A percentile compares a stretch with the other conserved stretches of the same genome.
Conservation (phyloP, 371 early-diverging fungal genomes). For the Zopfochytrium polystomum region DNA sequence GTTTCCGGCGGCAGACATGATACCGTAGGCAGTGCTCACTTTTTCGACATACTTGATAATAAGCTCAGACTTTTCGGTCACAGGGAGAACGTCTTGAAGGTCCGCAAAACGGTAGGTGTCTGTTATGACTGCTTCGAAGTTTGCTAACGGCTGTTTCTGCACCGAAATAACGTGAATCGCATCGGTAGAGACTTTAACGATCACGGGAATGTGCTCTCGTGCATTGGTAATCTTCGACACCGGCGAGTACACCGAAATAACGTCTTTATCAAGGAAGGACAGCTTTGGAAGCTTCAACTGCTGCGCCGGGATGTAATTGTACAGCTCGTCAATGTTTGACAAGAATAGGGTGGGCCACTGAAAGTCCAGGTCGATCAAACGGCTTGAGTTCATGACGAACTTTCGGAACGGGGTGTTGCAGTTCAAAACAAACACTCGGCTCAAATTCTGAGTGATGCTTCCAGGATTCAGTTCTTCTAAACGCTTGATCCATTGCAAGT, state of each 20-base stretch:
- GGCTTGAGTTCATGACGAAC: constrained; percentile 39
- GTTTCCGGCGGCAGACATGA: constrained; percentile 14
- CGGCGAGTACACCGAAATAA: constrained; percentile 20
- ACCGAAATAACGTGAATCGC: constrained; percentile 75
- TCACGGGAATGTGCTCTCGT: constrained; percentile 72
- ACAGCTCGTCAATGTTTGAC: constrained; percentile 20
- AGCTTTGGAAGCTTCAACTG: constrained; percentile 77
- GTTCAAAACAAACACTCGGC: constrained; percentile 65
- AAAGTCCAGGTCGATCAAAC: constrained; percentile 4
- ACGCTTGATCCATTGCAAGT: constrained; percentile 69
- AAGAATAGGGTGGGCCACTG: constrained; percentile 11
- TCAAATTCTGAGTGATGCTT: constrained; percentile 44
- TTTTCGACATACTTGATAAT: constrained; percentile 69
- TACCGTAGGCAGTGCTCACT: constrained; percentile 17
- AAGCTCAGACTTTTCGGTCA: constrained; percentile 69
- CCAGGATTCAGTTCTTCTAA: constrained; percentile 71
- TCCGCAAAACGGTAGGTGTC: constrained; percentile 86
- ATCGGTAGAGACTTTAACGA: constrained; percentile 76
- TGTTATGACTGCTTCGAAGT: constrained; percentile 70
- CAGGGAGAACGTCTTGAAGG: constrained; percentile 69
- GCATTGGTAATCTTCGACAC: constrained; percentile 60
- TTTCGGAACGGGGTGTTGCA: constrained; percentile 69
- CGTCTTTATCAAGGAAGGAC: constrained; percentile 51
- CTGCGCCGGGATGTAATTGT: constrained; percentile 22
- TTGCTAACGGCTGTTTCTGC: constrained; percentile 59